These are phyloP conservation scores for Kurtzmaniella natalensis DNA, from an alignment of 1,139 yeast species.

Conservation along the genomic window DNA sequence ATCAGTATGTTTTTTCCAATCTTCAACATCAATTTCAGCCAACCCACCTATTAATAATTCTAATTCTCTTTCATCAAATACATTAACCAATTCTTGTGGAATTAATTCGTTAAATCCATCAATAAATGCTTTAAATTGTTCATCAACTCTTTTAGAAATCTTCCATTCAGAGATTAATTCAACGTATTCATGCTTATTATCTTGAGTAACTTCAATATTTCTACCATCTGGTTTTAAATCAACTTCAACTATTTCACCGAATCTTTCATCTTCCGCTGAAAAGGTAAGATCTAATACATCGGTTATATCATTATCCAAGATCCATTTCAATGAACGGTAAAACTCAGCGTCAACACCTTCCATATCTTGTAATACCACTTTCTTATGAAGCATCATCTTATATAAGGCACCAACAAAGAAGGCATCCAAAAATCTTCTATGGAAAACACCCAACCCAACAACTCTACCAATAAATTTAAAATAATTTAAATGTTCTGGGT, in stretches of 20 bases:
- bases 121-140: conserved; percentile 92
- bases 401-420: conserved; percentile 97
- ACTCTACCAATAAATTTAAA: conserved; percentile 98
- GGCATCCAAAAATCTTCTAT: conserved; percentile 94
- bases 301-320: conserved; percentile 88
- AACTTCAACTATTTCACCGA: conserved; percentile 87
- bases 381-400: conserved; percentile 94
- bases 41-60: conserved; percentile 97
- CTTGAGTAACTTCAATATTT: conserved; percentile 87
- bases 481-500: conserved; percentile 96
- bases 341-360: conserved; percentile 98
- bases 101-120: conserved; percentile 96
- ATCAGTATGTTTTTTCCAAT: conserved; percentile 98
- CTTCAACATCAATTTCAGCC: conserved; percentile 95
- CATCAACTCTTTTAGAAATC: conserved; percentile 87
- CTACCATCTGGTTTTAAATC: conserved; percentile 89
- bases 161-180: conserved; percentile 96
- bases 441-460: conserved; percentile 97
- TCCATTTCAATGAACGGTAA: conserved; percentile 93
- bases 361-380: conserved; percentile 94
- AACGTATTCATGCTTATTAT: conserved; percentile 91
- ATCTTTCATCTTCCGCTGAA: conserved; percentile 92
- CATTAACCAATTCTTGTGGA: conserved; percentile 94
- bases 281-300: conserved; percentile 79
- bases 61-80: conserved; percentile 94